These are phyloP conservation scores for Chlorella vulgaris DNA, from an alignment of 139 green algal species.

Conservation along the genomic window DNA sequence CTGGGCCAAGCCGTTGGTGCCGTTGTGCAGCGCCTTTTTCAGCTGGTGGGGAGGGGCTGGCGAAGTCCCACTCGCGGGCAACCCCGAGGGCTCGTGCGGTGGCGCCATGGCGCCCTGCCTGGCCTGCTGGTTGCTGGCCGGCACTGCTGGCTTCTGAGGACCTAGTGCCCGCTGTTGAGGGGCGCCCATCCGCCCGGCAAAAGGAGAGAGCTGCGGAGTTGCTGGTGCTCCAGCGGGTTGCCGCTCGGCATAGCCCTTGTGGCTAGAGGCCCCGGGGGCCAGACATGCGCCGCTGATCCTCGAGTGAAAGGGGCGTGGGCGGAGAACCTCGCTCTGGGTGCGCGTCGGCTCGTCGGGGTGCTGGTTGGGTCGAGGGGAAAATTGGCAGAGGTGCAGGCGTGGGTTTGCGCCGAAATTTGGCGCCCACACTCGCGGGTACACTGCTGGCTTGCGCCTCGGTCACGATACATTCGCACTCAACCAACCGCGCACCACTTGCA, in stretches of 20 bases:
- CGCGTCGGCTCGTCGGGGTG: too few relatives aligned
- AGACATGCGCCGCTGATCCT: too few relatives aligned
- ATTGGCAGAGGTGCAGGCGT: too few relatives aligned
- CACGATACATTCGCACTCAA: too few relatives aligned
- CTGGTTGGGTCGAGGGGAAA: too few relatives aligned
- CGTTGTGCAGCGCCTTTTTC: neutral
- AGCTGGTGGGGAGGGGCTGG: neutral
- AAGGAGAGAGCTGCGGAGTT: neutral
- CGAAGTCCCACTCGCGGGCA: neutral
- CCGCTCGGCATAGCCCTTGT: neutral
- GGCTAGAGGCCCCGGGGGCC: too few relatives aligned
- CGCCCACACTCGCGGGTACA: too few relatives aligned
- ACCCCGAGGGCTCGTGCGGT: slow-evolving; percentile 21
- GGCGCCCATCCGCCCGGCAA: neutral
- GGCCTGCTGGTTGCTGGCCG: neutral
- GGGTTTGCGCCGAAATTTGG: too few relatives aligned
- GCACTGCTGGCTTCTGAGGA: slow-evolving; percentile 1
- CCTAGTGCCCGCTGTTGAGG: neutral
- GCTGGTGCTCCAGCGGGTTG: neutral
- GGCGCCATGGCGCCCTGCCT: neutral
- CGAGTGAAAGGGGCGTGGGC: too few relatives aligned
- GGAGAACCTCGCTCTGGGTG: too few relatives aligned
- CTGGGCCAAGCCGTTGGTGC: neutral
- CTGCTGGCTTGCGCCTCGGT: too few relatives aligned
- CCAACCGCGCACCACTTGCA: too few relatives aligned